Conservation (phyloP, 2,329 filamentous ascomycete species). For the Talaromyces pinophilus region DNA sequence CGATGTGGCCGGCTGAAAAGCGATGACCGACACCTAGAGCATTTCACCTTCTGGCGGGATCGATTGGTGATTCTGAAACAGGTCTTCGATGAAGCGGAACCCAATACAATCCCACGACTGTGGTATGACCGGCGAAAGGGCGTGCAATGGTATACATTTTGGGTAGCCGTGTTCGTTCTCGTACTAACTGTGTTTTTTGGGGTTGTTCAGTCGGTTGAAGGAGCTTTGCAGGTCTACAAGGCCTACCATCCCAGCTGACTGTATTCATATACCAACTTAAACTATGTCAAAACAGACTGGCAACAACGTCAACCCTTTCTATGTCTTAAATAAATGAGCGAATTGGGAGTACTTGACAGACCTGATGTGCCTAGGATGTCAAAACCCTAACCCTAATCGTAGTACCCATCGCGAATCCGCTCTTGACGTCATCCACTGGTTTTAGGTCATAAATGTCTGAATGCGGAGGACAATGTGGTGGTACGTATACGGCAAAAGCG, state of each 20-base stretch:
- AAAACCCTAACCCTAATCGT: not conserved
- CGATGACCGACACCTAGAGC: not conserved
- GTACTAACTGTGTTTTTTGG: not conserved
- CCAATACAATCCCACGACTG: not conserved
- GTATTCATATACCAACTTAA: not conserved
- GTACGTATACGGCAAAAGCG: not conserved
- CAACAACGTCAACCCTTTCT: not conserved
- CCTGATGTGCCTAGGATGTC: not conserved
- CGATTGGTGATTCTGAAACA: not conserved
- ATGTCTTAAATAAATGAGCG: not conserved
- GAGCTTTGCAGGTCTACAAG: not conserved
- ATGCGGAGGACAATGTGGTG: not conserved
- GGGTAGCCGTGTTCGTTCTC: not conserved
- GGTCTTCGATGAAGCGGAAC: slow-evolving; percentile 6
- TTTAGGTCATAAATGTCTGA: not conserved
- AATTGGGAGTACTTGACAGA: no score
- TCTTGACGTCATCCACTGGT: slow-evolving; percentile 7
- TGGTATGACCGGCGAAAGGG: slow-evolving; percentile 2
- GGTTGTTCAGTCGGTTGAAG: not conserved
- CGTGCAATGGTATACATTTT: not conserved
- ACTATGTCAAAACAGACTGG: no score
- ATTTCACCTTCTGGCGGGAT: slow-evolving; percentile 6
- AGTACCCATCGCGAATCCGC: not conserved
- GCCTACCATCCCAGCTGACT: not conserved
- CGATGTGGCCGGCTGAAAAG: slow-evolving; percentile 1